Evolutionary conservation across 805 yeast species (phyloP).

Genomic region (Vanderwaltozyma yarrowii): DNA sequence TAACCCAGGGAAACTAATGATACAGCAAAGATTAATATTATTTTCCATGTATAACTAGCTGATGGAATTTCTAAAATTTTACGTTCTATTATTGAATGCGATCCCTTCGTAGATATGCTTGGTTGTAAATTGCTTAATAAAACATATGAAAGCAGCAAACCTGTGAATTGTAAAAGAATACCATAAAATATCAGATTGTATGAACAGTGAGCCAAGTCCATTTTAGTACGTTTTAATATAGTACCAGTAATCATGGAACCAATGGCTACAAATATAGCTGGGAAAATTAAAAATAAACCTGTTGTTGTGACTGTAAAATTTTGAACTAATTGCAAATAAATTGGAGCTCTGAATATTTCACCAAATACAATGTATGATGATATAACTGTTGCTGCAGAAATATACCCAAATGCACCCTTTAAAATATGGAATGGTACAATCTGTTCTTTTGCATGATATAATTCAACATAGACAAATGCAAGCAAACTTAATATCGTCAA

Average conservation of each 20-base stretch:
- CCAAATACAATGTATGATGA: slow-evolving; percentile 35
- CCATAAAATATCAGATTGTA: slow-evolving; percentile 18
- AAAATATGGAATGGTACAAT: slow-evolving; percentile 49
- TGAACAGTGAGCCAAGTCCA: slow-evolving; percentile 22
- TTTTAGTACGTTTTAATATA: slow-evolving; percentile 28
- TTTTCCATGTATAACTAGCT: slow-evolving; percentile 41
- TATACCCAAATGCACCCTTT: slow-evolving; percentile 44
- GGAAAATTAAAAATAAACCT: slow-evolving; percentile 47
- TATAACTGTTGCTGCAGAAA: slow-evolving; percentile 40
- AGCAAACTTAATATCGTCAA: slow-evolving; percentile 24
- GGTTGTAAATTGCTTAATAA: slow-evolving; percentile 36
- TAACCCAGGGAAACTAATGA: slow-evolving; percentile 38
- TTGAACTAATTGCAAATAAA: slow-evolving; percentile 45
- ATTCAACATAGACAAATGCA: slow-evolving; percentile 29
- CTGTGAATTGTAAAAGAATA: slow-evolving; percentile 15
- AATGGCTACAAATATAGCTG: slow-evolving; percentile 42
- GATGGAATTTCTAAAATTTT: slow-evolving; percentile 45
- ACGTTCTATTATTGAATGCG: background rate
- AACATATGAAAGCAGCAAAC: slow-evolving; percentile 10
- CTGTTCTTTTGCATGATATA: slow-evolving; percentile 36
- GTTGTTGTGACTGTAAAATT: slow-evolving; percentile 42
- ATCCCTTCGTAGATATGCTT: no score
- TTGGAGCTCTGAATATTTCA: slow-evolving; percentile 47
- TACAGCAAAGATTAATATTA: slow-evolving; percentile 21
- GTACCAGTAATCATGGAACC: slow-evolving; percentile 50